Evolutionary conservation across 371 early-diverging fungal species (phyloP), one percentile per base, ranked within the genome.

Genomic region (Mucor saturninus): DNA sequence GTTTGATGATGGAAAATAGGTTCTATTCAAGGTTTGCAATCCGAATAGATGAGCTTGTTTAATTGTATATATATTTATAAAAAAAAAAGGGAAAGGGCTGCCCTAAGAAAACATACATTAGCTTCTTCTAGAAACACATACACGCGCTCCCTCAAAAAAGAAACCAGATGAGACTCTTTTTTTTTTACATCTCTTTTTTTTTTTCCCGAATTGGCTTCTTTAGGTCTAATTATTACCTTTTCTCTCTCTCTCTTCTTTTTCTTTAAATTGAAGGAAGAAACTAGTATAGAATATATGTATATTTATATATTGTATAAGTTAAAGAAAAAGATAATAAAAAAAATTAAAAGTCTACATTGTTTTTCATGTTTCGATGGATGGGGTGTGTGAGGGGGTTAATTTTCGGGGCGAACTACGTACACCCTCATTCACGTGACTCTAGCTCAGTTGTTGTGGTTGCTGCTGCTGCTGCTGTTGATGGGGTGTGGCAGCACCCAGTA

Each of bases 401-500:
- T 21, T 21, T 21, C 21, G 21, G 21, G 21, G 21, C 0, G 21
- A 21, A 21, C 46, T 46, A 46, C 5, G 21, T 26, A 46, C 46
- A 46, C 46, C 46, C 4, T 8, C 46, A 2, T 15, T 45, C 46
- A 46, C 46, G 46, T 46, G 46, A 35, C 35, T 46, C 14, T 43
- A 21, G 8, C 4, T 42, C 42, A 2, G 4, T 46, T 21, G 21
- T 46, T 21, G 46, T 21, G 4, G 35, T 35, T 35, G 35, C 1
- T 35, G 35, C 1, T 35, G 8, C 8, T 8, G 35, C 1, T 35
- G 35, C 21, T 21, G 35, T 6, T 35, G 35, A 8, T 35, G 35
- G 8, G 35, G 8, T 21, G 26, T 46, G 6, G 43, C 43, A 43
- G 43, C 54, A 21, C 65, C 56, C n/a, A 65, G 15, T 15, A 65